Conservation (phyloP, 2,329 filamentous ascomycete genomes). For the Hymenoscyphus albidus region DNA sequence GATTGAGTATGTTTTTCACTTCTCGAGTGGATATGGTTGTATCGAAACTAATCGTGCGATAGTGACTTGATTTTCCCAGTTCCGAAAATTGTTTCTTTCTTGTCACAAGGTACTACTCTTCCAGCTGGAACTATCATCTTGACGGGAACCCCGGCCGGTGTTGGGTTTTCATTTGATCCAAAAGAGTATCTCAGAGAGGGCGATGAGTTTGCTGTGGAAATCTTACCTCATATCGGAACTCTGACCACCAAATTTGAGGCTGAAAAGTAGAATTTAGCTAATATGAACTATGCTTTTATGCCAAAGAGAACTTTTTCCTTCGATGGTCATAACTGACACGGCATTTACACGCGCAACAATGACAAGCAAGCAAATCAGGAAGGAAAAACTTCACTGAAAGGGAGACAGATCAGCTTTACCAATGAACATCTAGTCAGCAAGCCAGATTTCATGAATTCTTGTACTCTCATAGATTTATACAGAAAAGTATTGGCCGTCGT, state of each 20-base stretch:
- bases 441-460: not conserved
- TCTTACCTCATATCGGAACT: slow-evolving; percentile 46
- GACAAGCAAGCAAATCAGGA: too few species aligned
- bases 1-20: slow-evolving; percentile 35
- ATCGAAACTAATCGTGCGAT: not conserved
- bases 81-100: slow-evolving; percentile 40
- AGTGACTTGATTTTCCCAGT: slow-evolving; percentile 47
- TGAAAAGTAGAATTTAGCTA: slow-evolving; percentile 31
- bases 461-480: not conserved
- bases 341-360: too few species aligned
- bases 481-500: not conserved
- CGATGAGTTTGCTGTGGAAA: slow-evolving; percentile 46
- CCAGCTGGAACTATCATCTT: slow-evolving; percentile 43
- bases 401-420: not conserved
- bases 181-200: slow-evolving; percentile 43
- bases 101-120: slow-evolving; percentile 42
- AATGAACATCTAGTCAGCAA: not conserved
- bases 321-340: too few species aligned
- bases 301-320: too few species aligned
- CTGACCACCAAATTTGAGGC: slow-evolving; percentile 42
- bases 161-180: slow-evolving; percentile 31
- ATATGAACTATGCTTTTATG: too few species aligned
- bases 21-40: slow-evolving; percentile 33
- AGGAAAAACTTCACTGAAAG: too few species aligned
- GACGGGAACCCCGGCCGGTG: slow-evolving; percentile 44